Conservation (phyloP, 306 rosid species). For the Cucurbita pepo region DNA sequence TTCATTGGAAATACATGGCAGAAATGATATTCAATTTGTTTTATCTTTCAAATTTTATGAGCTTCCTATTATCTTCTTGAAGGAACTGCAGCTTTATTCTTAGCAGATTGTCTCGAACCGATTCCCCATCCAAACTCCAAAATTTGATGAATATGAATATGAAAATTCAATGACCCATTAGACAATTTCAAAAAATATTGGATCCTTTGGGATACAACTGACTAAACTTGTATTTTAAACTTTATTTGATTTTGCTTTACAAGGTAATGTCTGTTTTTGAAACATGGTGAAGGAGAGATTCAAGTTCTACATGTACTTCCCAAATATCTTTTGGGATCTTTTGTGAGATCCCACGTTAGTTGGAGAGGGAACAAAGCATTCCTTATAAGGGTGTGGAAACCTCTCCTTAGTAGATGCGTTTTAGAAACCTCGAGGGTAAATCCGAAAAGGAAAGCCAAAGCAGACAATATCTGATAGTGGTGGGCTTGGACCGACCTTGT, state of each 20-base stretch:
- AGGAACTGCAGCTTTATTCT: background rate
- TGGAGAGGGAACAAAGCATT: no score
- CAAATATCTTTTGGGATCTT: background rate
- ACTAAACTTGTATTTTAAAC: background rate
- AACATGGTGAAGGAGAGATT: background rate
- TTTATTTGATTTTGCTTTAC: background rate
- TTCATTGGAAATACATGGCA: background rate
- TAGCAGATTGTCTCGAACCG: background rate
- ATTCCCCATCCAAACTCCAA: background rate
- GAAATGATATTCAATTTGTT: background rate
- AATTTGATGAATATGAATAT: background rate
- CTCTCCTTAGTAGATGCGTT: no score
- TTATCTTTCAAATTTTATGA: background rate
- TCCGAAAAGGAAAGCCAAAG: no score
- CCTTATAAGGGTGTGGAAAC: no score
- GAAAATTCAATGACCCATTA: background rate
- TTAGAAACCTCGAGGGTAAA: no score
- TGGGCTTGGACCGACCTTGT: background rate
- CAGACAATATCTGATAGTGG: no score
- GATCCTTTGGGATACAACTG: background rate
- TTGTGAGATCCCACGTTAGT: no score
- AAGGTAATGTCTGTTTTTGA: background rate
- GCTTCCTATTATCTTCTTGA: background rate
- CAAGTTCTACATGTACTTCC: background rate
- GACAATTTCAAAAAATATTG: background rate